Percentiles rank a stretch among this genome's conserved stretches.
These are phyloP conservation scores for Parsonsia alboflavescens DNA, from an alignment of 257 asterid genomes.

Conservation along the genomic window DNA sequence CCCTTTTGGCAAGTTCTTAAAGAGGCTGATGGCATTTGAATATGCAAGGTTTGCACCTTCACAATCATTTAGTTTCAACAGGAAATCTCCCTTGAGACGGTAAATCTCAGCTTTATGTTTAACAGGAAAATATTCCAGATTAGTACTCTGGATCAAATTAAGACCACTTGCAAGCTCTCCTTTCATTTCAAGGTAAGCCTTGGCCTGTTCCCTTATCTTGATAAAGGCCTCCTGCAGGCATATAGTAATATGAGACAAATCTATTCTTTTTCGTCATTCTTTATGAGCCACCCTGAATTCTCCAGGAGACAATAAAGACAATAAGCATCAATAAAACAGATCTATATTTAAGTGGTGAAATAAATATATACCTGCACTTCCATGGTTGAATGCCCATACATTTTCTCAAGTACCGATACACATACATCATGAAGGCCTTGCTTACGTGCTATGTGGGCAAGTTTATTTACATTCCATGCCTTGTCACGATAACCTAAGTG, in stretches of 20 bases:
- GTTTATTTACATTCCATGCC: conserved; percentile 99
- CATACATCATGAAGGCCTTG: conserved; percentile 91
- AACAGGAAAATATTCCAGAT: conserved; percentile 88
- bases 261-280: neutral
- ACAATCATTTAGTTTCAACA: conserved; percentile 82
- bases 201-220: conserved; percentile 97
- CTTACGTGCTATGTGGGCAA: conserved; percentile 93
- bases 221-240: conserved; percentile 91
- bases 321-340: conserved; percentile 12
- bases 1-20: conserved; percentile 94
- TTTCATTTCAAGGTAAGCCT: conserved; percentile 94
- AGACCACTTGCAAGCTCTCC: conserved; percentile 96
- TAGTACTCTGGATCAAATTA: conserved; percentile 89
- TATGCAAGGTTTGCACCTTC: conserved; percentile 98
- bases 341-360: conserved; percentile 2
- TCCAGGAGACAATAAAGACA: neutral
- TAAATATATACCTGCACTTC: conserved; percentile 79
- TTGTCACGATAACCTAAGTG: conserved; percentile 99
- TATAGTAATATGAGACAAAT: conserved; percentile 5
- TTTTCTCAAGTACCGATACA: conserved; percentile 85
- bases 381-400: conserved; percentile 99
- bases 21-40: conserved; percentile 81
- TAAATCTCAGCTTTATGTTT: conserved; percentile 94
- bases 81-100: conserved; percentile 93
- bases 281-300: neutral